Base-by-base conservation (phyloP, 1,284 basidiomycete species). In the Trichosporon ovoides region DNA sequence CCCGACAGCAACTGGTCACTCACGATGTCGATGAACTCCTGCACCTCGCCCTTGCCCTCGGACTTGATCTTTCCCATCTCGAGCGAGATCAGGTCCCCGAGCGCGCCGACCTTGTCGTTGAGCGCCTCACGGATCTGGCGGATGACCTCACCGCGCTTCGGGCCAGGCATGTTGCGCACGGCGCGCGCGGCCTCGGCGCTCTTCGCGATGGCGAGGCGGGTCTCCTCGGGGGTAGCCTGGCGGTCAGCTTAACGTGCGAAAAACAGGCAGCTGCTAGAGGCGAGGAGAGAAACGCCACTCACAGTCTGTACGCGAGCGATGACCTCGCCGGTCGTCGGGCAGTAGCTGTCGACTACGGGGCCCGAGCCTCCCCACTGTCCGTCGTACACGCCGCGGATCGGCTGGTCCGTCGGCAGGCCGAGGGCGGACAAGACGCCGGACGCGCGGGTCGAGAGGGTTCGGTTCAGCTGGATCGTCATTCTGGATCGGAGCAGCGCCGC, bases 41-140 rank as follows among this genome's bases (percentile, higher is more conserved):
- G 71, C 1, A 97, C 91, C 78, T 97, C 92, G 18, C 92, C 92
- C 48, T 87, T 81, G 34, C 92, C 93, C 74, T 97, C 93, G n/a
- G 87, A 87, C 67, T 82, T 83, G 66, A 96, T 93, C 79, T 98
- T 98, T 50, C 81, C 93, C 93, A 96, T 96, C 77, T 72, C 94
- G 18, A 94, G 70, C 40, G 70, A 75, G 58, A 82, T 77, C 38
- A 82, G 81, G 22, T 88, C 87, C 38, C 94, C 94, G 12, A 98
- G 82, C 35, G 83, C 88, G 57, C 87, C 84, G 55, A 88, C 89
- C 83, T 93, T 91, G 49, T 80, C 80, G 18, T 85, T 82, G n/a
- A 96, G 81, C 11, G 86, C 89, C 68, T 87, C 84, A 58, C 92
- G 81, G 65, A 97, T 88, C 76, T 96, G 89, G 64, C 93, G 81